Percentiles rank a stretch among this genome's conserved stretches.
These are phyloP conservation scores for Barbatosphaeria neglecta DNA, from an alignment of 495 filamentous ascomycete genomes.

Conservation along the genomic window DNA sequence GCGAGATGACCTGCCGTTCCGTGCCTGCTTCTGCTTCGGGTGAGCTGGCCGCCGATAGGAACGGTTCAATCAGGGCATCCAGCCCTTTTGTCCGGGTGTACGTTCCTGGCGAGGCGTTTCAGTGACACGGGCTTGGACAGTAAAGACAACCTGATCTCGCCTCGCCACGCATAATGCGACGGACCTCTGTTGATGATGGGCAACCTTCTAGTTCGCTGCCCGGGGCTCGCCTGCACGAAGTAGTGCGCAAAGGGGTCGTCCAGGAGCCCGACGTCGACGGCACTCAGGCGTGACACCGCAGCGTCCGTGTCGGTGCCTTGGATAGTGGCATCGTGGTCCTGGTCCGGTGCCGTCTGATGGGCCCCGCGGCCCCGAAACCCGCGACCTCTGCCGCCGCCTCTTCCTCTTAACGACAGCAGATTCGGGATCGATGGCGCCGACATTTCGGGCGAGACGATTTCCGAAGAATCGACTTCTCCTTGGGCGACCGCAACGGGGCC, in stretches of 20 bases:
- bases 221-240: slow-evolving; percentile 41
- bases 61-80: slow-evolving; percentile 62
- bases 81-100: slow-evolving; percentile 85
- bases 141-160: no score
- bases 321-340: slow-evolving; percentile 43
- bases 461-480: background rate
- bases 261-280: slow-evolving; percentile 78
- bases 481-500: background rate
- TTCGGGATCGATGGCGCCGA: slow-evolving; percentile 66
- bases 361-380: slow-evolving; percentile 29
- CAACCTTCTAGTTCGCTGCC: slow-evolving; percentile 40
- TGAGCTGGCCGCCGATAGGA: slow-evolving; percentile 38
- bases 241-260: slow-evolving; percentile 63
- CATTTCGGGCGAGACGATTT: no score
- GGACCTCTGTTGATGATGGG: slow-evolving; percentile 90
- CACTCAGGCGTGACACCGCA: slow-evolving; percentile 75
- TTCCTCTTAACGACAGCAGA: slow-evolving; percentile 46
- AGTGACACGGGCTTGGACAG: no score
- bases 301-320: slow-evolving; percentile 91
- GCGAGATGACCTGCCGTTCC: slow-evolving; percentile 75
- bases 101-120: slow-evolving; percentile 48
- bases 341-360: slow-evolving; percentile 6
- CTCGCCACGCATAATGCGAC: background rate
- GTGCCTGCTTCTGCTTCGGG: slow-evolving; percentile 7
- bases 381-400: slow-evolving; percentile 29